Evolutionary conservation across 192 early-diverging fungal genomes (phyloP).

Genomic region (Backusella mclennaniae): DNA sequence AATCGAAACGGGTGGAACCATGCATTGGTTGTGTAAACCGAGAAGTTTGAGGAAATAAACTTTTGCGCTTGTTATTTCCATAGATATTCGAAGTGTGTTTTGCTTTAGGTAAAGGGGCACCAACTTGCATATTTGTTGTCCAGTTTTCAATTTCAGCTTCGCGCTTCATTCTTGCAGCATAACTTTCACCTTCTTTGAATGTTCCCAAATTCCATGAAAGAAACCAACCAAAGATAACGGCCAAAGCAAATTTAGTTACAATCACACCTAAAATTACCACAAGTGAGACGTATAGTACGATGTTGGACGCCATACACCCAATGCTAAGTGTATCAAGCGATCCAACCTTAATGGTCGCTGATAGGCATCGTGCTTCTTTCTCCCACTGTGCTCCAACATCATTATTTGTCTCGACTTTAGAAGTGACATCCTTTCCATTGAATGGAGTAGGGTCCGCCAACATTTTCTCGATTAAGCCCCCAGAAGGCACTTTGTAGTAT

Average conservation of each 20-base stretch:
- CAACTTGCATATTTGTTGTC: constrained; percentile 44
- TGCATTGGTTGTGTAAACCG: constrained; percentile 26
- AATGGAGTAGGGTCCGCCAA: neutral
- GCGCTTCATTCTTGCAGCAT: constrained; percentile 43
- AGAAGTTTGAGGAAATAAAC: constrained; percentile 40
- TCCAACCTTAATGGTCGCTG: constrained; percentile 78
- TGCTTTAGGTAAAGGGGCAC: constrained; percentile 19
- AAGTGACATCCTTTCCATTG: constrained; percentile 55
- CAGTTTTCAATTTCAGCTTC: constrained; percentile 40
- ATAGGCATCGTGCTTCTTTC: constrained; percentile 64
- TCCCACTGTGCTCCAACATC: constrained; percentile 42
- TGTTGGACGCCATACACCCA: constrained; percentile 81
- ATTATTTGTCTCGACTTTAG: constrained; percentile 43
- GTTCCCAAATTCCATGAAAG: constrained; percentile 75
- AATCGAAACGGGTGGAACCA: neutral
- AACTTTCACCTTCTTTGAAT: constrained; percentile 59
- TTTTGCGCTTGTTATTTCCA: constrained; percentile 37
- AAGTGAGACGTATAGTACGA: constrained; percentile 78
- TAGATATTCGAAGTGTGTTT: neutral
- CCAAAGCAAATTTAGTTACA: constrained; percentile 69
- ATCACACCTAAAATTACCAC: constrained; percentile 68
- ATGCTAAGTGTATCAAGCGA: constrained; percentile 72
- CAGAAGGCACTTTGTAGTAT: constrained; percentile 18
- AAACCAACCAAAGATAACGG: constrained; percentile 81
- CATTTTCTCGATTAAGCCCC: constrained; percentile 30